A percentile compares a stretch with the other conserved stretches of the same genome.
Conservation (phyloP, 768 basidiomycete genomes). For the Naganishia onofrii region DNA sequence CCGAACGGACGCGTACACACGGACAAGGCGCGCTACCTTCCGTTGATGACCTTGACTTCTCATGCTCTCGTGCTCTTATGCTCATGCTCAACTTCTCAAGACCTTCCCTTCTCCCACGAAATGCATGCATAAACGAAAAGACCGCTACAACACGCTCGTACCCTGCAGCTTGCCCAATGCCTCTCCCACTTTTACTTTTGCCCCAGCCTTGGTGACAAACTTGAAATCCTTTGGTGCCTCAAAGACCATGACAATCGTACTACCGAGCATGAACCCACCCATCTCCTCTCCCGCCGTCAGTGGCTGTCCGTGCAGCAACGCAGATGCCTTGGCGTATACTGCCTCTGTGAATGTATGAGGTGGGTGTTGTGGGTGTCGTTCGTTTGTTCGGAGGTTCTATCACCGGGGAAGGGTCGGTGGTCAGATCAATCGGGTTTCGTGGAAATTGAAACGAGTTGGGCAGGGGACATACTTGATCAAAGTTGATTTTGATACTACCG, state of each 20-base stretch:
- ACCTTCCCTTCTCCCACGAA: not conserved
- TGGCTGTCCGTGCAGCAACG: slow-evolving; percentile 82
- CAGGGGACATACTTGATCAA: slow-evolving; percentile 66
- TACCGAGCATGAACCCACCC: slow-evolving; percentile 93
- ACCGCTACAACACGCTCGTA: not conserved
- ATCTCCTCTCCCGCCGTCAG: slow-evolving; percentile 85
- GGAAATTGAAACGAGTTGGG: slow-evolving; percentile 17
- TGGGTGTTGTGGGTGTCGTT: slow-evolving; percentile 62
- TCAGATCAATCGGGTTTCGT: not conserved
- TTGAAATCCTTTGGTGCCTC: slow-evolving; percentile 84
- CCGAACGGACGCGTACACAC: slow-evolving; percentile 7
- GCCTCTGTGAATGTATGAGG: slow-evolving; percentile 89
- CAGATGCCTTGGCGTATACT: slow-evolving; percentile 78
- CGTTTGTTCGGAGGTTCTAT: slow-evolving; percentile 83
- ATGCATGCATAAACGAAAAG: not conserved
- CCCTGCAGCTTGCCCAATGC: slow-evolving; percentile 60
- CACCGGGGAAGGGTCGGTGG: not conserved
- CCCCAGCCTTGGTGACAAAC: slow-evolving; percentile 71
- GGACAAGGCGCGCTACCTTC: not conserved
- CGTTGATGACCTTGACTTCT: too few species aligned
- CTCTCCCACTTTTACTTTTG: slow-evolving; percentile 85
- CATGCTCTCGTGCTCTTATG: too few species aligned
- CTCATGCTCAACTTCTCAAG: too few species aligned
- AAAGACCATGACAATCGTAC: slow-evolving; percentile 93
- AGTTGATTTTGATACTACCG: slow-evolving; percentile 91